Conservation (phyloP, 768 basidiomycete genomes). For the Russula ochroleuca region DNA sequence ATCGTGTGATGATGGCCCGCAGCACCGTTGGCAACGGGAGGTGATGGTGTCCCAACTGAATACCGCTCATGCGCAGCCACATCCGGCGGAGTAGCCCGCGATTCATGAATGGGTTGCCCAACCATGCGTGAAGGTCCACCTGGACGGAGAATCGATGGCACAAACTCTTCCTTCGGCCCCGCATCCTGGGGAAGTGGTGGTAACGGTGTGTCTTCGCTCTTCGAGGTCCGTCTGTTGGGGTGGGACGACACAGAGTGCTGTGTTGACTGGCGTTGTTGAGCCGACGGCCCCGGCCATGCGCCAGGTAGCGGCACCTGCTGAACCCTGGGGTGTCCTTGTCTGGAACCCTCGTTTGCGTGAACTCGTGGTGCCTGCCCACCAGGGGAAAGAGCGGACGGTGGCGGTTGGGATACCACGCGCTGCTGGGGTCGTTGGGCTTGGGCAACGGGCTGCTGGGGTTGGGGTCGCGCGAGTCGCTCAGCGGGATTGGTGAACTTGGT, state of each 20-base stretch:
- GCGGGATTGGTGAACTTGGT: slow-evolving; percentile 31
- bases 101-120: neutral
- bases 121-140: slow-evolving; percentile 10
- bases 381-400: slow-evolving; percentile 1
- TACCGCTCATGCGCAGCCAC: slow-evolving; percentile 4
- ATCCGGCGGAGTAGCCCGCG: neutral
- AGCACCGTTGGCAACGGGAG: neutral
- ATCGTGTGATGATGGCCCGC: neutral
- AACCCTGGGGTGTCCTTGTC: slow-evolving; percentile 5
- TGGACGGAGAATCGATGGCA: slow-evolving; percentile 21
- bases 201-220: slow-evolving; percentile 2
- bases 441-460: slow-evolving; percentile 12
- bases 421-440: slow-evolving; percentile 10
- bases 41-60: neutral
- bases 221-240: slow-evolving; percentile 6
- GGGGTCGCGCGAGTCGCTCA: slow-evolving; percentile 20
- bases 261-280: slow-evolving; percentile 10
- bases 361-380: neutral
- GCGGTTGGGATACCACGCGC: neutral
- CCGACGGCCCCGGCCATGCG: slow-evolving; percentile 8
- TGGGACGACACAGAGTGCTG: neutral
- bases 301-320: slow-evolving; percentile 19
- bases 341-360: neutral
- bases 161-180: slow-evolving; percentile 11
- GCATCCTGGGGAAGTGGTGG: slow-evolving; percentile 13